phyloP scores from a whole-genome alignment of 352 stramenopile genomes.

The Blastocystis sp. region DNA sequence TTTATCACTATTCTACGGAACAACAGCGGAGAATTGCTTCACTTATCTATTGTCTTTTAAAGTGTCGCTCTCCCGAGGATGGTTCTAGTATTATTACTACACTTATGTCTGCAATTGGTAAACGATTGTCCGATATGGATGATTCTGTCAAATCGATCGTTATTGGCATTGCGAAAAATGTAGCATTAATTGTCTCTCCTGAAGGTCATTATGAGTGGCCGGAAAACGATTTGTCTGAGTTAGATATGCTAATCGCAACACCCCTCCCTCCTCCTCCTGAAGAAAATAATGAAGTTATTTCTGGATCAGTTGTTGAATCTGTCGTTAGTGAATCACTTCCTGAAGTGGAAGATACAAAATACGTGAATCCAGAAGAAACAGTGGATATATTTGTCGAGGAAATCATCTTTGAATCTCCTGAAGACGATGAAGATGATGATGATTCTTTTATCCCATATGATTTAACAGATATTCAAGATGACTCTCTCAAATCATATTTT shows the following conservation, averaged over 20 bases:
- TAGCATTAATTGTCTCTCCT: not conserved
- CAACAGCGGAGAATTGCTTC: not conserved
- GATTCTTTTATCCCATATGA: conserved; percentile 49
- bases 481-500: not conserved
- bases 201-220: conserved; percentile 33
- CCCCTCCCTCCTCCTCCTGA: not conserved
- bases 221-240: not conserved
- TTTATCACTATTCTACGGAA: not conserved
- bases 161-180: not conserved
- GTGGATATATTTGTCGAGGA: conserved; percentile 8
- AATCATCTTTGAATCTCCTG: not conserved
- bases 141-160: not conserved
- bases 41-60: not conserved
- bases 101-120: not conserved
- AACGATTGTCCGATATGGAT: not conserved
- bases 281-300: not conserved
- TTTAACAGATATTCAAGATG: not conserved
- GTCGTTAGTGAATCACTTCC: not conserved
- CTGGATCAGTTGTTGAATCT: not conserved
- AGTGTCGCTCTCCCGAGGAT: not conserved
- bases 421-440: not conserved
- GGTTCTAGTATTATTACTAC: not conserved
- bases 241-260: not conserved
- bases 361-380: conserved; percentile 18
- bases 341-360: not conserved